A percentile compares a stretch with the other conserved stretches of the same genome.
phyloP scores from a whole-genome alignment of 345 rosid genomes.

The Hirschfeldia incana region DNA sequence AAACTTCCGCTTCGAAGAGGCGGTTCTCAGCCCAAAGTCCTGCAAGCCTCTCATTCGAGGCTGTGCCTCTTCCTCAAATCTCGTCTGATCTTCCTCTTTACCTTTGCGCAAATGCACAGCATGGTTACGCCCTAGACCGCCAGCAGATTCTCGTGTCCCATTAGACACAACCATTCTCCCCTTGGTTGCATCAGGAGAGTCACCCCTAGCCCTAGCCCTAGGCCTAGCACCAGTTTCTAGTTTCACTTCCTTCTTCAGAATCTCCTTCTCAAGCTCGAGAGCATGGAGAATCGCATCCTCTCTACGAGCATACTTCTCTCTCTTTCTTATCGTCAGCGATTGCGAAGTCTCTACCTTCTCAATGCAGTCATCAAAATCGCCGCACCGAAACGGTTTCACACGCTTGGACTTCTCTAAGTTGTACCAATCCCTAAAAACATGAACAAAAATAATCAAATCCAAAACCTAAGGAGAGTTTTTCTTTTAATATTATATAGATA shows the following conservation, averaged over 20 bases:
- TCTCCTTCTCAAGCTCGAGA: conserved; percentile 88
- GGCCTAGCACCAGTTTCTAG: conserved; percentile 41
- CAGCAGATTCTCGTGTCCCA: conserved; percentile 41
- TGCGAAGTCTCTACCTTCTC: conserved; percentile 82
- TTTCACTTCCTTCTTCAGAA: conserved; percentile 57
- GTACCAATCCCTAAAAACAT: conserved; percentile 83
- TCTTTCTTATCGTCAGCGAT: conserved; percentile 76
- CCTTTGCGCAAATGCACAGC: conserved; percentile 36
- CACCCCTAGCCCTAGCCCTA: conserved; percentile 41
- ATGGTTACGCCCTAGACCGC: conserved; percentile 15
- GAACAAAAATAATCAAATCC: background rate
- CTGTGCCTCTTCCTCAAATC: conserved; percentile 52
- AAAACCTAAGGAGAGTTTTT: background rate
- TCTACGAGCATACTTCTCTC: conserved; percentile 99
- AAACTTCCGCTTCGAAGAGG: conserved; percentile 60
- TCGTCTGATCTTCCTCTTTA: conserved; percentile 45
- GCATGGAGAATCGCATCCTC: conserved; percentile 99
- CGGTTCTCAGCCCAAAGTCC: conserved; percentile 72
- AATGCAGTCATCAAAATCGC: conserved; percentile 95
- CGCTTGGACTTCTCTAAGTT: conserved; percentile 98
- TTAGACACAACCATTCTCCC: conserved; percentile 45
- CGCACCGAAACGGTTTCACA: conserved; percentile 95
- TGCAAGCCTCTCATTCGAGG: conserved; percentile 90
- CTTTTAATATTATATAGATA: background rate
- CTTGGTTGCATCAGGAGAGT: conserved; percentile 45